A percentile compares a stretch with the other conserved stretches of the same genome.
Conservation (phyloP, 371 early-diverging fungal genomes). For the Mycotypha africana region DNA sequence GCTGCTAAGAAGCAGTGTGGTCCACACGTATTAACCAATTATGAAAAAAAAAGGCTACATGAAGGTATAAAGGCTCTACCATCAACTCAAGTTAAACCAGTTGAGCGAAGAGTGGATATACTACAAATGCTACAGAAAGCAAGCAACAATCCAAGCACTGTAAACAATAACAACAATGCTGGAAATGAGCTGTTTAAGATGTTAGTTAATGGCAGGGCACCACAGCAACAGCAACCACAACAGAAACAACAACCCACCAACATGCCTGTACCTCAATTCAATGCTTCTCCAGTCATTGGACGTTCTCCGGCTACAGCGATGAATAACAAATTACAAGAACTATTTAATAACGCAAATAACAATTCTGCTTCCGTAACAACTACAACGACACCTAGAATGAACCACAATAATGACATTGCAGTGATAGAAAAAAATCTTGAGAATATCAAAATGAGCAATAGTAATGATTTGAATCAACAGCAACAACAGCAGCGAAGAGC, state of each 20-base stretch:
- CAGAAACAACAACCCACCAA: slow-evolving; percentile 5
- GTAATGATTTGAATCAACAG: background rate
- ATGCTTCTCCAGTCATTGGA: too few relatives aligned
- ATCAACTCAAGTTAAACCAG: slow-evolving; percentile 3
- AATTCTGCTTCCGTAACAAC: too few relatives aligned
- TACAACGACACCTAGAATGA: too few relatives aligned
- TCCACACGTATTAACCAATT: background rate
- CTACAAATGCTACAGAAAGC: slow-evolving; percentile 27
- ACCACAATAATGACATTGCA: background rate
- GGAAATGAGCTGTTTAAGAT: slow-evolving; percentile 10
- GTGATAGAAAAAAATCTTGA: background rate
- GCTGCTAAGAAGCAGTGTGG: slow-evolving; percentile 15
- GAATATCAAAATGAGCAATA: background rate
- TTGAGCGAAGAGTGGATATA: slow-evolving; percentile 21
- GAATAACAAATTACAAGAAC: slow-evolving; percentile 1
- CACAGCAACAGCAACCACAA: slow-evolving; percentile 7
- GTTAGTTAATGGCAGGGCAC: background rate
- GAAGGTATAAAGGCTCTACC: slow-evolving; percentile 26
- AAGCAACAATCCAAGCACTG: slow-evolving; percentile 1
- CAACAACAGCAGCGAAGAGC: background rate
- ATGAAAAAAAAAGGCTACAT: slow-evolving; percentile 11
- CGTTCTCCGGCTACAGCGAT: slow-evolving; percentile 10
- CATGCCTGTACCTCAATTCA: too few relatives aligned
- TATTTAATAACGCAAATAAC: slow-evolving; percentile 3
- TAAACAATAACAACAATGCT: slow-evolving; percentile 6